Evolutionary conservation across 768 basidiomycete species (phyloP), one percentile per base, ranked within the genome.

Genomic region (Daedaleopsis sinensis): DNA sequence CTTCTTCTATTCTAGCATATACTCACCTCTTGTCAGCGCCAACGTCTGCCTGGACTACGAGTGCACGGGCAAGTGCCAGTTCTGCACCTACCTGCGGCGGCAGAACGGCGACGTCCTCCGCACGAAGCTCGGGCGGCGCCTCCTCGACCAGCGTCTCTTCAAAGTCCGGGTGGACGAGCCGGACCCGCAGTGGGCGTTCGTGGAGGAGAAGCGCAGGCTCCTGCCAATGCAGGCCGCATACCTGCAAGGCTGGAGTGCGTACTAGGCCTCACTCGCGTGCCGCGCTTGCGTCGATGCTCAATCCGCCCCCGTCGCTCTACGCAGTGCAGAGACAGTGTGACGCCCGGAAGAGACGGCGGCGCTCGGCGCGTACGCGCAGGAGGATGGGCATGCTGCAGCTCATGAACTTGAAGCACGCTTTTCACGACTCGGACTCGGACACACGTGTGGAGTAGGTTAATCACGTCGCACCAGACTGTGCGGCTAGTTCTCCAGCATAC

Each of bases 81-180:
- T 57, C 51, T 62, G 61, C 50, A 44, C 36, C 36, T 52, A 52
- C 50, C 55, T 62, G 5, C 39, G 39, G 16, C 13, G n/a, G 10
- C 52, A 43, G 43, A 44, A 55, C 44, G 61, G 55, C 0, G 32
- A 43, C 50, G 18, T 47, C 16, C 35, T 62, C 23, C 23, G 42
- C 27, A 39, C 44, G 13, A 57, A 62, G 55, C n/a, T 62, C 35
- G 51, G 37, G 21, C 61, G 55, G 37, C 55, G 27, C 23, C 9
- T 4, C 36, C 12, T 57, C 16, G 55, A 62, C n/a, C 42, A 11
- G 12, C 36, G 35, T 5, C 37, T 62, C 19, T 24, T 9, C 12
- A 18, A 24, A 2, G 44, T 24, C 42, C 19, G 27, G 23, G 13
- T 42, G 13, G 39, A 42, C 39, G 39, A 37, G 24, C 21, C 13